Conservation (phyloP, 1,284 basidiomycete genomes). For the Ganoderma meredithae region DNA sequence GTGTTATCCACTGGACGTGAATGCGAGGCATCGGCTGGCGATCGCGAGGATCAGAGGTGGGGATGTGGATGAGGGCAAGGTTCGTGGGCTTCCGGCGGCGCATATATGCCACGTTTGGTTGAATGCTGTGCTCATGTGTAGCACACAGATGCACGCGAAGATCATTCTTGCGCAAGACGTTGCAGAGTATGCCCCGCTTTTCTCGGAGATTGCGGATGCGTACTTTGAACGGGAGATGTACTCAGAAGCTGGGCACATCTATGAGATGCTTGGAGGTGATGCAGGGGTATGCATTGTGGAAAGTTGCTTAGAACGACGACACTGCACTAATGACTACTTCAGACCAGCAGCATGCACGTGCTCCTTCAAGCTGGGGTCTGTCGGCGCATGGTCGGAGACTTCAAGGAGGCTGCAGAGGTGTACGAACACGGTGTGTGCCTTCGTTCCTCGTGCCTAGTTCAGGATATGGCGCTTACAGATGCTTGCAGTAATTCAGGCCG, state of each 20-base stretch:
- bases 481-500: constrained; percentile 70
- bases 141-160: constrained; percentile 73
- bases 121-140: background rate
- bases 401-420: constrained; percentile 81
- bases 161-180: constrained; percentile 77
- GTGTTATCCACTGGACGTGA: constrained; percentile 76
- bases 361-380: constrained; percentile 78
- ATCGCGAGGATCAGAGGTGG: constrained; percentile 86
- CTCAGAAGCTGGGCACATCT: constrained; percentile 79
- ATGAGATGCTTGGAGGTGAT: constrained; percentile 76
- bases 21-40: constrained; percentile 87
- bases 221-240: constrained; percentile 81
- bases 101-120: background rate
- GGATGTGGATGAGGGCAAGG: constrained; percentile 84
- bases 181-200: constrained; percentile 78
- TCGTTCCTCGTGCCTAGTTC: background rate
- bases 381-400: constrained; percentile 75
- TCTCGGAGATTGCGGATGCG: constrained; percentile 86
- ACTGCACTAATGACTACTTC: background rate
- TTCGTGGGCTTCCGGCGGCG: constrained; percentile 43
- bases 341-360: constrained; percentile 76
- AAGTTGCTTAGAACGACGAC: background rate
- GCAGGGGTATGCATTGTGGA: constrained; percentile 60
- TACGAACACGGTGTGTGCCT: constrained; percentile 75
- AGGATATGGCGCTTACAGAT: background rate